Percentiles rank a stretch among this genome's conserved stretches.
Evolutionary conservation across 257 asterid genomes (phyloP).

Genomic region (Henckelia pumila): DNA sequence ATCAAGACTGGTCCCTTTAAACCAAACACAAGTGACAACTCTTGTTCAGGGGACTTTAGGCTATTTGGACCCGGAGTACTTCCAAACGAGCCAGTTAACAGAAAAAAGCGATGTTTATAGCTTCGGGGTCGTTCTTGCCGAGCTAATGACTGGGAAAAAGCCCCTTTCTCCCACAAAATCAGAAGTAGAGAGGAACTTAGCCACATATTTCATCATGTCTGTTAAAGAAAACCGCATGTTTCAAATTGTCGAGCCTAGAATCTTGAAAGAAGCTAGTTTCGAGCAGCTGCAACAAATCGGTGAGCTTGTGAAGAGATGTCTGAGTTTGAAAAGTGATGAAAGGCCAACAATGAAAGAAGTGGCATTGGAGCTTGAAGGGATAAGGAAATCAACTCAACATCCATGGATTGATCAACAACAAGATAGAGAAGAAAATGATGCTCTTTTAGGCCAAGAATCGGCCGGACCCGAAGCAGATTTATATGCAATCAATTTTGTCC

Average conservation of each 20-base stretch:
- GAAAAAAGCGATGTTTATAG: background rate
- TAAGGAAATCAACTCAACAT: slow-evolving; percentile 16
- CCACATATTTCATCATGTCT: slow-evolving; percentile 20
- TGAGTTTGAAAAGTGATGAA: slow-evolving; percentile 20
- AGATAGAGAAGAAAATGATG: slow-evolving; percentile 1
- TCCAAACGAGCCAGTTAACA: background rate
- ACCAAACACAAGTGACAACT: background rate
- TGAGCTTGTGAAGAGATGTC: slow-evolving; percentile 30
- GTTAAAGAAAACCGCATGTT: slow-evolving; percentile 12
- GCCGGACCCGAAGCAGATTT: background rate
- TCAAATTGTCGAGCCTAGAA: slow-evolving; percentile 25
- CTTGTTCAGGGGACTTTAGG: background rate
- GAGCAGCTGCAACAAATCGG: slow-evolving; percentile 17
- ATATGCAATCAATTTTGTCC: background rate
- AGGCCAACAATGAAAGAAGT: slow-evolving; percentile 34
- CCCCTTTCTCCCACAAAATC: background rate
- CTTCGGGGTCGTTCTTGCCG: background rate
- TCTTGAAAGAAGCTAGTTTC: slow-evolving; percentile 30
- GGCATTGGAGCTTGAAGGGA: slow-evolving; percentile 26
- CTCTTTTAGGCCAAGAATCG: background rate
- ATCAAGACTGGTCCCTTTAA: background rate
- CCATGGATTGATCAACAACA: slow-evolving; percentile 1
- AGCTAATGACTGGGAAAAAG: background rate
- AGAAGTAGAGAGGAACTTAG: slow-evolving; percentile 20
- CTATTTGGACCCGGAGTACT: background rate